Evolutionary conservation across 2,329 filamentous ascomycete species (phyloP), one percentile per base, ranked within the genome.

Genomic region (Aspergillus felis): DNA sequence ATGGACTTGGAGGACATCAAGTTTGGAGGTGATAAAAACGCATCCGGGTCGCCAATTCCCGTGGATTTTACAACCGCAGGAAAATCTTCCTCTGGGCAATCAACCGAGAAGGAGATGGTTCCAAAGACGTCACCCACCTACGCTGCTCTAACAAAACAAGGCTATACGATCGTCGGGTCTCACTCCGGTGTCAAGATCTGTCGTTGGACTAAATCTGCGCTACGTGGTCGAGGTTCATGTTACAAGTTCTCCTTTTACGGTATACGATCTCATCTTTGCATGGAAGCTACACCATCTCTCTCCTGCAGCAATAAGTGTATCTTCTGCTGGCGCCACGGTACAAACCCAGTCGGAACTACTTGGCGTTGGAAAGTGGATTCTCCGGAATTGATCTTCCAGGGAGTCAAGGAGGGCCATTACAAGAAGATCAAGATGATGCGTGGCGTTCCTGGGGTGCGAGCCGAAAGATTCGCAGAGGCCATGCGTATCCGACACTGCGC

Each of bases 231-330:
- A 44, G 94, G 93, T 4, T 96, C 91, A 25, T 99, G 93, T 79
- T 99, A 99, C 82, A 97, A 99, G 71, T 97, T 87, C 75, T 96
- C 91, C 0, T 96, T 99, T 74, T 99, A 99, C 74, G 93, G 93
- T 51, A 99, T 99, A 74, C 86, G 89, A 63, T 97, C 92, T 0
- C 94, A 99, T 71, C 88, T 96, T 60, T 99, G 93, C 76, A 99
- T 99, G 94, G 93, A 99, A 76, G 93, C 93, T 1, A 97, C 93
- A 0, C 93, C 93, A 0, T 96, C 92, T 0, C 84, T 99, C 3
- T 96, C 91, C 9, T 99, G 93, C 81, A 94, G 89, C 61, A 97
- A 97, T 79, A 97, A 99, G 74, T 97, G 94, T 74, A 91, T 99
- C 64, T 99, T 97, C 75, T 99, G 93, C 82, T 99, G 93, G 94